Percentiles rank a stretch among this genome's conserved stretches.
Conservation (phyloP, 2,329 filamentous ascomycete genomes). For the Beauveria asiatica region DNA sequence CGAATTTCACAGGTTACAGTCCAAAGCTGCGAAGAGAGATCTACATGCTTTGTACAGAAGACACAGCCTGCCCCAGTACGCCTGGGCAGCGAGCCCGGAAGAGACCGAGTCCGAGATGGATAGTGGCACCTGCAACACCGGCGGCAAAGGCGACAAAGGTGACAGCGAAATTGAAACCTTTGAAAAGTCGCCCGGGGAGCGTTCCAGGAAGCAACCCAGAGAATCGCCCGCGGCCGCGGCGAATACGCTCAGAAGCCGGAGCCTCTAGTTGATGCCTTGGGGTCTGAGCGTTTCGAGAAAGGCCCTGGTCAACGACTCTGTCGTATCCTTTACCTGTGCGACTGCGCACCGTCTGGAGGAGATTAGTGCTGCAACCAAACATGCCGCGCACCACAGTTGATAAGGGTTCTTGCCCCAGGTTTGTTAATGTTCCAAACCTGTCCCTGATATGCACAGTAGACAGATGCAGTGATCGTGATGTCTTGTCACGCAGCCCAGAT, state of each 20-base stretch:
- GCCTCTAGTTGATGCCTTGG: neutral
- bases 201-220: too few relatives aligned
- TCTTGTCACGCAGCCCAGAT: too few relatives aligned
- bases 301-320: neutral
- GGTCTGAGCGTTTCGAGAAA: neutral
- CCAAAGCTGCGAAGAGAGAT: neutral
- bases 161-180: too few relatives aligned
- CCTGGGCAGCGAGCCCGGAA: neutral
- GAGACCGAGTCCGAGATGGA: neutral
- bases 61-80: neutral
- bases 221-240: neutral
- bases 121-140: neutral
- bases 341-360: neutral
- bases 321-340: neutral
- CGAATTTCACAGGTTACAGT: neutral
- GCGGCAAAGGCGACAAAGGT: too few relatives aligned
- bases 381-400: neutral
- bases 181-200: too few relatives aligned
- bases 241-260: neutral
- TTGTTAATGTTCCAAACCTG: neutral
- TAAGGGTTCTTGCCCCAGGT: neutral
- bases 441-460: neutral
- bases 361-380: neutral
- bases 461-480: too few relatives aligned
- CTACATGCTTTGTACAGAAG: neutral